Conservation (phyloP, 73 alveolate genomes). For the Paramecium octaurelia region DNA sequence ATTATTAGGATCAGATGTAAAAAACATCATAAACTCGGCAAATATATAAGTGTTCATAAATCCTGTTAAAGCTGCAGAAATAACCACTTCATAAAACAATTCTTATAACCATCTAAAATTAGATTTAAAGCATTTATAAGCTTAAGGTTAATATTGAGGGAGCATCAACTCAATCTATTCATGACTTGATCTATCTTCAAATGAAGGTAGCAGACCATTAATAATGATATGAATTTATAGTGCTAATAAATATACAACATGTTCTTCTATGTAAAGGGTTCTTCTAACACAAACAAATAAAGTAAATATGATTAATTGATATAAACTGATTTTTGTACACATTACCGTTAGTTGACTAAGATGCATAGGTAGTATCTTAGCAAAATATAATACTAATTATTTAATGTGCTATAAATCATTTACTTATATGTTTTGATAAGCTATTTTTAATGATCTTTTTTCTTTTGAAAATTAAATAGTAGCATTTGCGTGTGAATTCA, state of each 20-base stretch:
- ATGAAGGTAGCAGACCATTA: neutral
- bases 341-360: neutral
- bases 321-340: neutral
- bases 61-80: neutral
- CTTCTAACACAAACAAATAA: neutral
- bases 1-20: neutral
- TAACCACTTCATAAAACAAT: neutral
- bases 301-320: neutral
- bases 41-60: neutral
- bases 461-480: neutral
- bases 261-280: neutral
- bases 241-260: neutral
- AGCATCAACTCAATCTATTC: slow-evolving; percentile 28
- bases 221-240: neutral
- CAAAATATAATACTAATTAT: slow-evolving; percentile 23
- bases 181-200: slow-evolving; percentile 4
- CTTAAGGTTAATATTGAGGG: neutral
- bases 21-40: slow-evolving; percentile 24
- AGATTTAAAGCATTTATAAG: neutral
- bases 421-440: slow-evolving; percentile 24
- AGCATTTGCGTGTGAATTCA: slow-evolving; percentile 8
- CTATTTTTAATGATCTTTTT: slow-evolving; percentile 13
- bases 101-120: slow-evolving; percentile 50
- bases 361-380: slow-evolving; percentile 35
- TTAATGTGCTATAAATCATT: neutral